phyloP scores from a whole-genome alignment of 306 rosid genomes.

The Trifolium fragiferum region DNA sequence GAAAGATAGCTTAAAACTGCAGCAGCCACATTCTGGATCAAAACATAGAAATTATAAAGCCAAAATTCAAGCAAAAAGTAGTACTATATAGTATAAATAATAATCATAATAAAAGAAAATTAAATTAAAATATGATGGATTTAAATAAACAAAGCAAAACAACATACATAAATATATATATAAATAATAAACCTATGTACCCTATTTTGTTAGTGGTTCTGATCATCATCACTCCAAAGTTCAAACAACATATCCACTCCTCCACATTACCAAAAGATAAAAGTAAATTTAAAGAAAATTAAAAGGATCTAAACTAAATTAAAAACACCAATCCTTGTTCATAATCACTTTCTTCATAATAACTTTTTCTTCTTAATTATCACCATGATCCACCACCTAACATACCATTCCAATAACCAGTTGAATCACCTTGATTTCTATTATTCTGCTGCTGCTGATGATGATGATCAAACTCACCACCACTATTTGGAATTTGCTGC shows the following conservation, averaged over 20 bases:
- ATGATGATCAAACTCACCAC: conserved; percentile 49
- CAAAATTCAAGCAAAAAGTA: conserved; percentile 16
- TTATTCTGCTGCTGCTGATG: conserved; percentile 24
- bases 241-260: conserved; percentile 57
- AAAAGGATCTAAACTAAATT: conserved; percentile 5
- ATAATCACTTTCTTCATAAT: too few species aligned
- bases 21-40: conserved; percentile 10
- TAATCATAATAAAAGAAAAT: background rate
- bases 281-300: background rate
- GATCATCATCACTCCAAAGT: conserved; percentile 42
- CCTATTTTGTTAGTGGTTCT: conserved; percentile 64
- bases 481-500: conserved; percentile 66
- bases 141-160: conserved; percentile 35
- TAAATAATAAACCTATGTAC: conserved; percentile 39
- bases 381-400: conserved; percentile 96
- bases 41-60: background rate
- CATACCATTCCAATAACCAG: conserved; percentile 90
- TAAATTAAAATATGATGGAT: conserved; percentile 4
- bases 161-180: conserved; percentile 8
- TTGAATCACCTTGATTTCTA: conserved; percentile 64
- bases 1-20: conserved; percentile 49
- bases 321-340: conserved; percentile 40
- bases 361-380: background rate
- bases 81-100: background rate
- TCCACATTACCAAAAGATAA: conserved; percentile 36